phyloP scores from a whole-genome alignment of 169 alveolate species.

The Plasmodium adleri region DNA sequence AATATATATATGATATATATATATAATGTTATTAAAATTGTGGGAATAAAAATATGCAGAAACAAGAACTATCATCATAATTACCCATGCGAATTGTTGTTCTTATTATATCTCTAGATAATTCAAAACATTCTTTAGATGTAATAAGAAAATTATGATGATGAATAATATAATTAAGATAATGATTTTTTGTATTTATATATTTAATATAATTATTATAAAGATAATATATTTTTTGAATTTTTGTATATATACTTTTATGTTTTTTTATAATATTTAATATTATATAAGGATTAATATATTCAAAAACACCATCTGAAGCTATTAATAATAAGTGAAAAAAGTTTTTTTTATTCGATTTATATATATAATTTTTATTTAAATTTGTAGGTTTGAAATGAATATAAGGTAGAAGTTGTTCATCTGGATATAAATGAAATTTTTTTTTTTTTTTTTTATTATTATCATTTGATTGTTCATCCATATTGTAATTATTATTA shows the following conservation, averaged over 20 bases:
- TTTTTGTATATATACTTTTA: slow-evolving; percentile 50
- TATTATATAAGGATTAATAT: slow-evolving; percentile 29
- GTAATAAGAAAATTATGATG: slow-evolving; percentile 37
- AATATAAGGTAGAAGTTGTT: slow-evolving; percentile 41
- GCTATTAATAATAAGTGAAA: slow-evolving; percentile 65
- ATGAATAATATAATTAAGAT: neutral
- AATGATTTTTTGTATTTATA: neutral
- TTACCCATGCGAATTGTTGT: slow-evolving; percentile 32
- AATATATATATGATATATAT: neutral
- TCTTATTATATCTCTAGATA: slow-evolving; percentile 54
- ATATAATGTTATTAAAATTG: neutral
- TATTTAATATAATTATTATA: slow-evolving; percentile 9
- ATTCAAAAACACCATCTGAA: slow-evolving; percentile 73
- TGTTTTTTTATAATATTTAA: slow-evolving; percentile 48
- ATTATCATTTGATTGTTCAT: neutral
- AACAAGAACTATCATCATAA: slow-evolving; percentile 71
- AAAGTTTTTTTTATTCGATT: slow-evolving; percentile 27
- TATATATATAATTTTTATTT: slow-evolving; percentile 42
- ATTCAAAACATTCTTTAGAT: slow-evolving; percentile 38
- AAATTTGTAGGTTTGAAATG: slow-evolving; percentile 25
- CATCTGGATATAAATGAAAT: neutral
- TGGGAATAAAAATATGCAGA: slow-evolving; percentile 63
- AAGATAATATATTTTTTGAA: slow-evolving; percentile 32
- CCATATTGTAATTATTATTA: neutral
- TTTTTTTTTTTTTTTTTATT: slow-evolving; percentile 5